These are phyloP conservation scores for Agrocybe praecox DNA, from an alignment of 768 basidiomycete genomes.

Conservation along the genomic window DNA sequence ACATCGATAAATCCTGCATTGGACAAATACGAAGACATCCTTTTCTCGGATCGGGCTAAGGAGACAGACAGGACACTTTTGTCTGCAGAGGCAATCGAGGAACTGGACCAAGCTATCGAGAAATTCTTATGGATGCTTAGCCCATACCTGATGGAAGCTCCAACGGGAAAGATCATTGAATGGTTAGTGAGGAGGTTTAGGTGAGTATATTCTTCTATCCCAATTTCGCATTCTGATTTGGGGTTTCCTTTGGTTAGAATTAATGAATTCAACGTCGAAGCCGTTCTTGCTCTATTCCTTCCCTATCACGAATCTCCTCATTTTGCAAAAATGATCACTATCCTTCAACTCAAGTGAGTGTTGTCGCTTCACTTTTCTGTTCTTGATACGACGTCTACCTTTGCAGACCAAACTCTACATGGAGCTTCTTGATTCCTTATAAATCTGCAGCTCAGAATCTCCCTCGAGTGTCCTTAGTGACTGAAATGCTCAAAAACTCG, in stretches of 20 bases:
- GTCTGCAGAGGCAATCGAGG: constrained; percentile 57
- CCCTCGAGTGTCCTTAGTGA: constrained; percentile 72
- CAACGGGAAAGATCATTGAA: constrained; percentile 84
- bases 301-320: constrained; percentile 96
- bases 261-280: constrained; percentile 89
- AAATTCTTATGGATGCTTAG: constrained; percentile 73
- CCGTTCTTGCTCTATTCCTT: constrained; percentile 78
- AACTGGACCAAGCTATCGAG: constrained; percentile 63
- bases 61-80: constrained; percentile 79
- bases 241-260: constrained; percentile 51
- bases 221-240: background rate
- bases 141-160: constrained; percentile 78
- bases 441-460: constrained; percentile 78
- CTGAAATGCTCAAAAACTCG: constrained; percentile 71
- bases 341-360: constrained; percentile 74
- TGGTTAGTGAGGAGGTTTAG: constrained; percentile 95
- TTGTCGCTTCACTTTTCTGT: background rate
- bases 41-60: constrained; percentile 85
- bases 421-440: constrained; percentile 73
- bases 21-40: constrained; percentile 58
- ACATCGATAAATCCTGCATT: constrained; percentile 60
- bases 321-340: constrained; percentile 90
- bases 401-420: constrained; percentile 58
- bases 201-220: constrained; percentile 43
- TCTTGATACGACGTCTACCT: background rate